Conservation (phyloP, 257 asterid species). For the Solanum appendiculatum region DNA sequence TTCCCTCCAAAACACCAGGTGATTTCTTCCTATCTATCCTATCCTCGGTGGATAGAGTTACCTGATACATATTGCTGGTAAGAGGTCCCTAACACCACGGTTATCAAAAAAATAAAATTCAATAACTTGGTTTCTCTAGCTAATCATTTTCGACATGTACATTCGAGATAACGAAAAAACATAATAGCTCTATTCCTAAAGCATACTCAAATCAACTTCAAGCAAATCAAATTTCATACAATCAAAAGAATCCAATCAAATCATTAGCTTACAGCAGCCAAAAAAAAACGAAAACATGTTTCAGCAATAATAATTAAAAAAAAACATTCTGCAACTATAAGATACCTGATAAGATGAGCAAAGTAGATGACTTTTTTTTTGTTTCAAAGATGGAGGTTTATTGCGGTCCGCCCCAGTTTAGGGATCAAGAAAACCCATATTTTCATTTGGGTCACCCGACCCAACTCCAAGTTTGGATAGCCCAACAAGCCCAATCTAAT, state of each 20-base stretch:
- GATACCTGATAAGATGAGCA: background rate
- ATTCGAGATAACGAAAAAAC: conserved; percentile 57
- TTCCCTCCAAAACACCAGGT: no score
- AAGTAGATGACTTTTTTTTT: background rate
- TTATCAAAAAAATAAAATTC: background rate
- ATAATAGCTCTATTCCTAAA: conserved; percentile 52
- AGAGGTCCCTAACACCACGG: background rate
- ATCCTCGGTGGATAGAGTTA: background rate
- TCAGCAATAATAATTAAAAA: no score
- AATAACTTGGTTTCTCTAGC: background rate
- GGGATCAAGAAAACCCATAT: background rate
- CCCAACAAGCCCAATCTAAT: background rate
- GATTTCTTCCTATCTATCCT: conserved; percentile 1
- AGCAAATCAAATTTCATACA: conserved; percentile 37
- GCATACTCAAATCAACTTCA: conserved; percentile 57
- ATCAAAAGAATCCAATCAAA: conserved; percentile 29
- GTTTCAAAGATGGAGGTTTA: background rate
- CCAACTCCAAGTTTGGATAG: background rate
- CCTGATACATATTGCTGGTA: background rate
- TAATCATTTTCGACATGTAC: conserved; percentile 23
- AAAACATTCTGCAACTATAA: background rate
- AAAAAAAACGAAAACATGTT: no score
- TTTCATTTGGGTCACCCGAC: background rate
- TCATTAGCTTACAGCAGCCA: background rate
- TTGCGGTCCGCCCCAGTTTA: background rate